These are phyloP conservation scores for Cucurbita moschata DNA, from an alignment of 306 rosid genomes.

Conservation along the genomic window DNA sequence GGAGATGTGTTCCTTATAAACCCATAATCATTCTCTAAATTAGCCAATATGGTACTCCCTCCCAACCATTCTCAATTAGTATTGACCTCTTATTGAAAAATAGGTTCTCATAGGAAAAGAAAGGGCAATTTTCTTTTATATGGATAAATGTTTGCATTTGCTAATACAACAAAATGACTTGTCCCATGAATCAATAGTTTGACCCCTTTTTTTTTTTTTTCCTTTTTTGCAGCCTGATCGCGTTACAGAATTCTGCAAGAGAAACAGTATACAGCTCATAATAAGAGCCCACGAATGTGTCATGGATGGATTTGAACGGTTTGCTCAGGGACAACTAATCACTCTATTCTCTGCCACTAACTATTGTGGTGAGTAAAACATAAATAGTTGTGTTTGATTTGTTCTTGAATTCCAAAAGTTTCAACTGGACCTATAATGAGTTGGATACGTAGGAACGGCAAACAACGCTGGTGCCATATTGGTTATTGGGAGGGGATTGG, in stretches of 20 bases:
- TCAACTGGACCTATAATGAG: not conserved
- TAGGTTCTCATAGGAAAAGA: too few species aligned
- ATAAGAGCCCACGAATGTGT: slow-evolving; percentile 99
- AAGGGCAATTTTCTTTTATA: too few species aligned
- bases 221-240: slow-evolving; percentile 81
- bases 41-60: too few species aligned
- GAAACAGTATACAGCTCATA: slow-evolving; percentile 85
- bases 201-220: not conserved
- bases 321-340: slow-evolving; percentile 96
- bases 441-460: slow-evolving; percentile 56
- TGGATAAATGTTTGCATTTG: too few species aligned
- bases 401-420: not conserved
- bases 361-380: slow-evolving; percentile 66
- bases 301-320: slow-evolving; percentile 98
- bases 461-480: slow-evolving; percentile 98
- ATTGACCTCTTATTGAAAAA: too few species aligned
- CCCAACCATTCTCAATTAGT: too few species aligned
- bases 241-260: slow-evolving; percentile 90
- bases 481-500: slow-evolving; percentile 97
- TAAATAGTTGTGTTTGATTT: not conserved
- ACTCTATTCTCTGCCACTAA: slow-evolving; percentile 98
- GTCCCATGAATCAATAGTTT: too few species aligned
- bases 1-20: too few species aligned
- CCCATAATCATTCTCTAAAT: too few species aligned
- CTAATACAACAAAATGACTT: too few species aligned